Evolutionary conservation across 1,139 yeast species (phyloP).

Genomic region (Starmera stellimalicola): DNA sequence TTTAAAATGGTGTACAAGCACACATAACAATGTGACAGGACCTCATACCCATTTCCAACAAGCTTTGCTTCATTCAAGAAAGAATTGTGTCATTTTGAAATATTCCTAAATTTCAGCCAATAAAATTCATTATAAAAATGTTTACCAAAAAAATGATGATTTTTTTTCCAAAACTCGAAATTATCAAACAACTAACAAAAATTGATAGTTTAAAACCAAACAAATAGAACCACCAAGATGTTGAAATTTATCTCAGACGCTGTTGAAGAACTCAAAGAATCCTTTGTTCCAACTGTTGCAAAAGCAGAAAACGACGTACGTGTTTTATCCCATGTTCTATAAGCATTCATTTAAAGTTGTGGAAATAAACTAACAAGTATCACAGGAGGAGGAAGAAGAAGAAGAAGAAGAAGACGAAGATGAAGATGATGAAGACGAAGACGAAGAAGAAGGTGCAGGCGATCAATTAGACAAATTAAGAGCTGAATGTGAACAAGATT

Average conservation of each 20-base stretch:
- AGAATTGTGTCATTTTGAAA: background rate
- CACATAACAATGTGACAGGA: too few species aligned
- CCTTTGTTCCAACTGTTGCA: conserved; percentile 71
- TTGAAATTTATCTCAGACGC: conserved; percentile 44
- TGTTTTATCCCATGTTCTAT: background rate
- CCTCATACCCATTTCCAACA: too few species aligned
- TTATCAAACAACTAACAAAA: conserved; percentile 3
- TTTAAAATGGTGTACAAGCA: too few species aligned
- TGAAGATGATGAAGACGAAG: conserved; percentile 59
- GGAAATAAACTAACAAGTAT: background rate
- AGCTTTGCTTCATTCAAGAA: too few species aligned
- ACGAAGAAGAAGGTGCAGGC: conserved; percentile 54
- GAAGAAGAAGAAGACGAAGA: conserved; percentile 50
- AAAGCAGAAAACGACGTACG: conserved; percentile 51
- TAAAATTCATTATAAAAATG: conserved; percentile 4
- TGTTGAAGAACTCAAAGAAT: conserved; percentile 69
- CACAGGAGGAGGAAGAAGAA: conserved; percentile 17
- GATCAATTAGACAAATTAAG: conserved; percentile 55
- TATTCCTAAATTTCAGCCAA: conserved; percentile 7
- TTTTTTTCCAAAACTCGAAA: background rate
- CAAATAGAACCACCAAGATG: conserved; percentile 24
- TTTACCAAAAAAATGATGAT: background rate
- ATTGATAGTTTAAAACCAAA: background rate
- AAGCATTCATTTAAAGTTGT: background rate
- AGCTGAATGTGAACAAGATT: conserved; percentile 51